Evolutionary conservation across 1,284 basidiomycete species (phyloP).

Genomic region (Amylostereum areolatum): DNA sequence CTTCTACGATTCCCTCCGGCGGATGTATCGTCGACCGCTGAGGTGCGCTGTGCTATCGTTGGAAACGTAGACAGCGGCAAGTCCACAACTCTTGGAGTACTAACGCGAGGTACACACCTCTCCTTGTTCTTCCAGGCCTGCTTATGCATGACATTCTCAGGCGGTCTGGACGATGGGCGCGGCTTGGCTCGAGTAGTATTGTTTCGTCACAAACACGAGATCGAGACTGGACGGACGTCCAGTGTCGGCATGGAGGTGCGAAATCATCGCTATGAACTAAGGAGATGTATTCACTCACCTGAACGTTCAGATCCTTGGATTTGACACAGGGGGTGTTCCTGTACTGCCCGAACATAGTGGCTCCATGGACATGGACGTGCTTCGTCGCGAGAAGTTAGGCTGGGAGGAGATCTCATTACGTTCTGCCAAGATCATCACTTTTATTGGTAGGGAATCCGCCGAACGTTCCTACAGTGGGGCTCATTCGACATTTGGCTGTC

Average conservation of each 20-base stretch:
- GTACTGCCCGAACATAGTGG: slow-evolving; percentile 64
- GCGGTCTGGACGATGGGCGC: slow-evolving; percentile 90
- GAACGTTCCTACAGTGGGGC: no score
- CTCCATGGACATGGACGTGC: slow-evolving; percentile 52
- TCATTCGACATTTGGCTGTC: no score
- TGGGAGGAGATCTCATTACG: slow-evolving; percentile 96
- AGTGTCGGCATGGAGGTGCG: slow-evolving; percentile 93
- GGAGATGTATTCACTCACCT: background rate
- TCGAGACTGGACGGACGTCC: slow-evolving; percentile 93
- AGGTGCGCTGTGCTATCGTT: slow-evolving; percentile 92
- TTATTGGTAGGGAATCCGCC: slow-evolving; percentile 58
- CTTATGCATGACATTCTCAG: slow-evolving; percentile 30
- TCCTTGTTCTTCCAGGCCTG: slow-evolving; percentile 22
- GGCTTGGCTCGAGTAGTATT: slow-evolving; percentile 89
- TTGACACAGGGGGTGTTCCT: slow-evolving; percentile 65
- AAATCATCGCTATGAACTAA: background rate
- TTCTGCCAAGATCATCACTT: slow-evolving; percentile 91
- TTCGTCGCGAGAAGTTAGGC: slow-evolving; percentile 79
- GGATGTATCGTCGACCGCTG: slow-evolving; percentile 68
- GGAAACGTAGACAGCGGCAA: slow-evolving; percentile 96
- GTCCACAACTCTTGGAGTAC: slow-evolving; percentile 86
- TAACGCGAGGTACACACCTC: slow-evolving; percentile 56
- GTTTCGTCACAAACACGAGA: slow-evolving; percentile 96
- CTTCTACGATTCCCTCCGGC: slow-evolving; percentile 68
- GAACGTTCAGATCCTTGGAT: slow-evolving; percentile 75